These are phyloP conservation scores for Cantharellus cinnabarinus DNA, from an alignment of 768 basidiomycete genomes.

Conservation along the genomic window DNA sequence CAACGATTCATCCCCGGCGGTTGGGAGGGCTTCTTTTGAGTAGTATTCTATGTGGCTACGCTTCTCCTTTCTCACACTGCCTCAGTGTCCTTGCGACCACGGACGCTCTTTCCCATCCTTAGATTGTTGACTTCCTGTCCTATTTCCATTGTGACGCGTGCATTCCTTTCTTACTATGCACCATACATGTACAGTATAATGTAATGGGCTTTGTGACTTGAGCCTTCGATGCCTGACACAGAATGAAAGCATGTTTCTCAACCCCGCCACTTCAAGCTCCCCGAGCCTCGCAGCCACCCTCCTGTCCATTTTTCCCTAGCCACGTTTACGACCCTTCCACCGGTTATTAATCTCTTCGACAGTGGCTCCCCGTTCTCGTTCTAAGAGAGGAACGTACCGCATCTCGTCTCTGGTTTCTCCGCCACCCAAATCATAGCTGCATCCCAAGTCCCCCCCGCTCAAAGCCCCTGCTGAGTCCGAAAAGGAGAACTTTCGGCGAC, in stretches of 20 bases:
- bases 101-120: too few species aligned
- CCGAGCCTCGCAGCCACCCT: not conserved
- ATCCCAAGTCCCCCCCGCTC: not conserved
- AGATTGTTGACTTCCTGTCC: not conserved
- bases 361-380: conserved; percentile 44
- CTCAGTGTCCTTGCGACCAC: not conserved
- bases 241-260: too few species aligned
- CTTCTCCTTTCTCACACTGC: not conserved
- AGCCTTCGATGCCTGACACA: too few species aligned
- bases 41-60: not conserved
- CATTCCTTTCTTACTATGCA: not conserved
- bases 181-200: too few species aligned
- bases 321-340: conserved; percentile 28
- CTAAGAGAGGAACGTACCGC: conserved; percentile 48
- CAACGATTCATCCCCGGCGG: not conserved
- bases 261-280: too few species aligned
- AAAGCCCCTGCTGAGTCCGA: not conserved
- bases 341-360: conserved; percentile 58
- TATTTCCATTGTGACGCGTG: not conserved
- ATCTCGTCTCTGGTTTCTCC: conserved; percentile 38
- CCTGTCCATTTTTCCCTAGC: conserved; percentile 5
- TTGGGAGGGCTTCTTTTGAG: not conserved
- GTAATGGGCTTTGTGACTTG: too few species aligned
- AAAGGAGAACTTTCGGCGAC: not conserved
- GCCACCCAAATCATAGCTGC: conserved; percentile 41